Base-by-base conservation (phyloP, 345 rosid species). In the Arabis alpina region DNA sequence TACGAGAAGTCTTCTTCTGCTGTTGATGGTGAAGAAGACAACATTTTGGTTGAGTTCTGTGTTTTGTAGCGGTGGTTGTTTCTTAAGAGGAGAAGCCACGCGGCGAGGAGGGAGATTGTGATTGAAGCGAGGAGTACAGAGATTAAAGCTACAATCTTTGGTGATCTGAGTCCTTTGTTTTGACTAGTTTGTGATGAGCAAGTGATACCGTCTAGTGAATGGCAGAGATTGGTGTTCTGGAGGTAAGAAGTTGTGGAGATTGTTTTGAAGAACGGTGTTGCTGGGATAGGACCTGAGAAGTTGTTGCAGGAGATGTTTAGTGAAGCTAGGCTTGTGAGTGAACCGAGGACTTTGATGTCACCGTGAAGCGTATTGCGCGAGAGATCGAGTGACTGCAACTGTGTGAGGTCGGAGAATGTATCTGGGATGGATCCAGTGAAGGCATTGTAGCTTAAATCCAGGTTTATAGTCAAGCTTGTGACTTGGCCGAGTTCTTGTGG, bases 1-100 rank as follows among this genome's bases (percentile, higher is more conserved):
- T 86, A 88, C 1, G 97, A 94, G 72, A 91, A 91, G 64, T 94
- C 99, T 45, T 94, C 99, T 45, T 94, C 98, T 13, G 82, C 79
- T 45, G 84, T 82, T 1, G 86, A 54, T 32, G 73, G 55, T 8
- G 84, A 73, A 5, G 82, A 73, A 4, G 81, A 72, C 14, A 77
- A 83, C 11, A 72, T 66, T 48, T 77, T 80, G 14, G 81, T 45
- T 47, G 88, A 72, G 73, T 89, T 93, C 45, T 86, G 86, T 3
- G 71, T 74, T 50, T 72, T 66, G 54, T 89, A 87, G 64, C 72
- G 80, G 56, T 81, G 87, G 5, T 68, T 75, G 66, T 84, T 91
- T 49, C 96, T 68, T n/a, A 81, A 64, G 51, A 88, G 74, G 65
- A 89, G 36, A 54, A 82, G 82, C 89, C 88, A 94, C 1, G 79